phyloP scores from a whole-genome alignment of 2,329 filamentous ascomycete species.

The Nannizzia gypsea region DNA sequence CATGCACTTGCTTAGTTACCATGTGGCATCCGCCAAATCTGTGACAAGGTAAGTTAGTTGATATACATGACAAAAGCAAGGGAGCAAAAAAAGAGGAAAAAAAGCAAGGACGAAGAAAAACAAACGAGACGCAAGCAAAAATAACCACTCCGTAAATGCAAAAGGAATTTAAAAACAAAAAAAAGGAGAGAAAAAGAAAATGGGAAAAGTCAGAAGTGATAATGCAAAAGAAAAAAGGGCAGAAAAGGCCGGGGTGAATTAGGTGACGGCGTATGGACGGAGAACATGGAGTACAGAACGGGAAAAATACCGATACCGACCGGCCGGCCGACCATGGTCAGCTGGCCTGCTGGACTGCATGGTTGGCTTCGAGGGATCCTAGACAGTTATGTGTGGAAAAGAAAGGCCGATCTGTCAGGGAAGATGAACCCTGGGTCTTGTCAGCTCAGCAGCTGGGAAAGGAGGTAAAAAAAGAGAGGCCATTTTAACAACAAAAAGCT shows the following conservation, averaged over 20 bases:
- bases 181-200: not conserved
- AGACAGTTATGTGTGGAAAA: not conserved
- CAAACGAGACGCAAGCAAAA: not conserved
- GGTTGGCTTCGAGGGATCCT: not conserved
- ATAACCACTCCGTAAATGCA: too few relatives aligned
- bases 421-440: not conserved
- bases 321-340: not conserved
- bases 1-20: not conserved
- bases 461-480: not conserved
- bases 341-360: not conserved
- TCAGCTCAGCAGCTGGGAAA: not conserved
- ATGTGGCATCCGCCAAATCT: slow-evolving; percentile 2
- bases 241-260: not conserved
- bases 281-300: not conserved
- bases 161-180: not conserved
- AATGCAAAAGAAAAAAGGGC: not conserved
- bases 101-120: not conserved
- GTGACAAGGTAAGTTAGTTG: not conserved
- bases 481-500: not conserved
- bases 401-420: not conserved
- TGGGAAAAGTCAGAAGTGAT: not conserved
- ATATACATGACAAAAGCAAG: not conserved
- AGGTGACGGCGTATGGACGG: not conserved
- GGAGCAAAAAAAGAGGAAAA: not conserved
- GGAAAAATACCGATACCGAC: slow-evolving; percentile 4